phyloP scores from a whole-genome alignment of 208 protist species.

The Lotmaria passim region DNA sequence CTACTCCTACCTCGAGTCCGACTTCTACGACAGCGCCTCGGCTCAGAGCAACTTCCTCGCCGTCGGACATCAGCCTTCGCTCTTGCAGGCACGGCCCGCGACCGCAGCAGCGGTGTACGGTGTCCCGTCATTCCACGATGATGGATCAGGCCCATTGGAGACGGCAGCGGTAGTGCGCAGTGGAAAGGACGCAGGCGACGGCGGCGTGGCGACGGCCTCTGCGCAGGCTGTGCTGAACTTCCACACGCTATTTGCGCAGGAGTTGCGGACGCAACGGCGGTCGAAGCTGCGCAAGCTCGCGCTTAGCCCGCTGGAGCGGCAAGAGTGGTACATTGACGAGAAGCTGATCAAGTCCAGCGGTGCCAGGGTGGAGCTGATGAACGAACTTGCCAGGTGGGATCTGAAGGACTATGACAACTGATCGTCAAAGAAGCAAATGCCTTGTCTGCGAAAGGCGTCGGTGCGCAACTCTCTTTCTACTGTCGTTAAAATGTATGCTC shows the following conservation, averaged over 20 bases:
- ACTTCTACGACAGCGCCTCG: conserved; percentile 55
- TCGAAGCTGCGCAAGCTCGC: conserved; percentile 74
- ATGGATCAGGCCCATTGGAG: not conserved
- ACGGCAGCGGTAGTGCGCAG: too few species aligned
- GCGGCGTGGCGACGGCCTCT: conserved; percentile 12
- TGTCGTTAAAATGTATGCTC: too few species aligned
- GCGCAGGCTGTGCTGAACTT: conserved; percentile 39
- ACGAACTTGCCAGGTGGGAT: conserved; percentile 76
- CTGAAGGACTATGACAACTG: conserved; percentile 75
- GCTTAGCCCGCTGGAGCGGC: conserved; percentile 57
- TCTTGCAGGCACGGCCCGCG: conserved; percentile 4
- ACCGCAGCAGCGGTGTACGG: conserved; percentile 12
- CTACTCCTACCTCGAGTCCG: conserved; percentile 76
- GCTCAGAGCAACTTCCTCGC: conserved; percentile 63
- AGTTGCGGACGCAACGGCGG: conserved; percentile 60
- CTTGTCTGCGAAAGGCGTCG: not conserved
- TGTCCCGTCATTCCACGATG: not conserved
- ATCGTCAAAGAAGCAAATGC: not conserved
- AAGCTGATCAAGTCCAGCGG: conserved; percentile 75
- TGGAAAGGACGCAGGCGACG: too few species aligned
- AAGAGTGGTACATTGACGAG: conserved; percentile 90
- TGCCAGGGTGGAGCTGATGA: conserved; percentile 81
- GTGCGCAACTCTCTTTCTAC: not conserved
- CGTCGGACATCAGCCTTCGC: conserved; percentile 48
- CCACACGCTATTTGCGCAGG: conserved; percentile 57